Evolutionary conservation across 202 grass and related monocot species (phyloP).

Genomic region (Carex arenaria): DNA sequence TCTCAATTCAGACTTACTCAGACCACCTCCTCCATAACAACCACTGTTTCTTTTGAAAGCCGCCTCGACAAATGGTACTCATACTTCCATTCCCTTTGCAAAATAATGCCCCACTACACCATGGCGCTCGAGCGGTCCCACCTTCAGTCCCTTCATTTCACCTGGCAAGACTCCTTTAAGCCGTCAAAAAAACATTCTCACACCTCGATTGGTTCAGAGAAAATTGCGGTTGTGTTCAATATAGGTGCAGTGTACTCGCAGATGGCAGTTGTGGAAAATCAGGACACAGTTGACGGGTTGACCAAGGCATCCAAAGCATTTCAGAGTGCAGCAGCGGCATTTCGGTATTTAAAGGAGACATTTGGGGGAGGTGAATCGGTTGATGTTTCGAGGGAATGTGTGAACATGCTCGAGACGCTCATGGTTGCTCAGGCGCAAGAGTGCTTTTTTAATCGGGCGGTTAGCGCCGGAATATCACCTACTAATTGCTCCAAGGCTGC

Average conservation of each 20-base stretch:
- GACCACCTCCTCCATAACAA: constrained; percentile 17
- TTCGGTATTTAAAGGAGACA: constrained; percentile 56
- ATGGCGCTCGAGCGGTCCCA: constrained; percentile 58
- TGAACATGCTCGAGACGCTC: constrained; percentile 73
- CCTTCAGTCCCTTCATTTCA: constrained; percentile 76
- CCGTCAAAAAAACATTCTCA: constrained; percentile 38
- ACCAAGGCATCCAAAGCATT: constrained; percentile 63
- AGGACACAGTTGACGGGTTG: constrained; percentile 48
- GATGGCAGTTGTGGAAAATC: constrained; percentile 60
- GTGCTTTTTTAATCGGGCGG: constrained; percentile 81
- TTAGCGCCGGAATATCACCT: constrained; percentile 47
- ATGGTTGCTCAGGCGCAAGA: constrained; percentile 92
- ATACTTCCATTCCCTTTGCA: constrained; percentile 52
- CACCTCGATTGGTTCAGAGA: constrained; percentile 59
- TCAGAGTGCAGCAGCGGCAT: constrained; percentile 61
- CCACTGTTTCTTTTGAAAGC: constrained; percentile 38
- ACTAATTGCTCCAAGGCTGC: constrained; percentile 69
- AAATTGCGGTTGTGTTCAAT: constrained; percentile 68
- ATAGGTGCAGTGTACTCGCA: constrained; percentile 63
- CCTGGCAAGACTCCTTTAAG: constrained; percentile 86
- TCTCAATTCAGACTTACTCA: constrained; percentile 21
- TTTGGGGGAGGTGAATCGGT: constrained; percentile 43
- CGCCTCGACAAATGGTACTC: constrained; percentile 54
- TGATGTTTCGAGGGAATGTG: constrained; percentile 67
- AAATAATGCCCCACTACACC: constrained; percentile 72